Percentiles rank a stretch among this genome's conserved stretches.
phyloP scores from a whole-genome alignment of 2,329 filamentous ascomycete species.

The Trichoderma citrinoviride region DNA sequence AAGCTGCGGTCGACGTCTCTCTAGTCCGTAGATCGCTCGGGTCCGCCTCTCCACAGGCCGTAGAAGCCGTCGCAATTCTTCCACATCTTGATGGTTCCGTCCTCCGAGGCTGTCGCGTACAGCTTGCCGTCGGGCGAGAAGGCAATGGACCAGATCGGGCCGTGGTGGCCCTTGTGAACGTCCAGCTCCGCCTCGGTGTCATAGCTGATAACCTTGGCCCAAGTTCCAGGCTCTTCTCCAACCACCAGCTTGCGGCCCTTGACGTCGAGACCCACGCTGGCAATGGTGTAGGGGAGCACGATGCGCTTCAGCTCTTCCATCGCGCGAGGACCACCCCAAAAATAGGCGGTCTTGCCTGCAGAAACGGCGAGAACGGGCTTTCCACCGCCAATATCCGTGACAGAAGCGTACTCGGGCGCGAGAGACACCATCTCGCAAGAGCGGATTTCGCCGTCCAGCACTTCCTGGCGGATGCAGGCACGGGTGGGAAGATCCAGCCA shows the following conservation, averaged over 20 bases:
- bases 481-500: slow-evolving; percentile 90
- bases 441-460: slow-evolving; percentile 80
- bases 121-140: slow-evolving; percentile 95
- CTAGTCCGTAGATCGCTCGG: slow-evolving; percentile 40
- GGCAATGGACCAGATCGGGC: slow-evolving; percentile 92
- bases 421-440: slow-evolving; percentile 85
- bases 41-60: slow-evolving; percentile 60
- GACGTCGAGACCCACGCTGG: slow-evolving; percentile 84
- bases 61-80: slow-evolving; percentile 67
- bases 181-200: slow-evolving; percentile 82
- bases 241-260: slow-evolving; percentile 81
- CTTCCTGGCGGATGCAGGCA: slow-evolving; percentile 70
- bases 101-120: slow-evolving; percentile 94
- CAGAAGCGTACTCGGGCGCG: slow-evolving; percentile 55
- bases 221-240: slow-evolving; percentile 87
- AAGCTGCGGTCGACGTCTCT: slow-evolving; percentile 30
- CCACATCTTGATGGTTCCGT: slow-evolving; percentile 94
- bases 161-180: slow-evolving; percentile 94
- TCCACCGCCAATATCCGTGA: slow-evolving; percentile 63
- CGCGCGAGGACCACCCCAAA: slow-evolving; percentile 76
- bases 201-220: slow-evolving; percentile 92
- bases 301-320: slow-evolving; percentile 74
- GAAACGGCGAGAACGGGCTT: slow-evolving; percentile 78
- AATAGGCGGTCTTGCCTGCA: slow-evolving; percentile 90
- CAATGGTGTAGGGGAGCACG: slow-evolving; percentile 78